phyloP scores from a whole-genome alignment of 163 green algal genomes.

The Trebouxiophyceae sp. region DNA sequence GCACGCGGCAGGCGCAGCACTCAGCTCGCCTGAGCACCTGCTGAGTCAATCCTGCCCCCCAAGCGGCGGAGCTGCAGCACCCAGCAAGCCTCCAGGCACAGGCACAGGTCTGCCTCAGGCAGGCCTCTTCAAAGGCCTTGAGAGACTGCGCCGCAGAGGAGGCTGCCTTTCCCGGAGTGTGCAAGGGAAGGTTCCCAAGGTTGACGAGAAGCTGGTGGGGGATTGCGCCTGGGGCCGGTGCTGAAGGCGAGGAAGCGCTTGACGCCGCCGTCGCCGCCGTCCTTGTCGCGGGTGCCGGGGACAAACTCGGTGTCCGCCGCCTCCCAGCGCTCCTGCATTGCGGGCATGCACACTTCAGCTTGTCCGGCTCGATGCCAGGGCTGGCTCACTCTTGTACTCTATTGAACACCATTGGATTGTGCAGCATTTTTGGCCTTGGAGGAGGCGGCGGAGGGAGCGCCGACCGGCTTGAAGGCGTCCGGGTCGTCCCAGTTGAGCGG shows the following conservation, averaged over 20 bases:
- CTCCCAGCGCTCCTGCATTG: conserved; percentile 8
- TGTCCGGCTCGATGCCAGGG: no score
- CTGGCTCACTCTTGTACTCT: no score
- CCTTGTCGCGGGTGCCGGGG: background rate
- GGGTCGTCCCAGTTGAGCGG: conserved; percentile 18
- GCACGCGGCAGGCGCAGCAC: background rate
- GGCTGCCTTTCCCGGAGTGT: background rate
- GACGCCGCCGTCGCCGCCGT: background rate
- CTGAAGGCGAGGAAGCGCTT: conserved; percentile 16
- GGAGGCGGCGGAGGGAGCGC: background rate
- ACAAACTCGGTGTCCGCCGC: background rate
- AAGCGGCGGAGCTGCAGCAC: background rate
- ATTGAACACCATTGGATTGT: background rate
- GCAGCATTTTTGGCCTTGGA: background rate
- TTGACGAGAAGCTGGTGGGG: background rate
- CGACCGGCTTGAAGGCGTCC: conserved; percentile 28
- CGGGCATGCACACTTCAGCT: no score
- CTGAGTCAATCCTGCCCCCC: background rate
- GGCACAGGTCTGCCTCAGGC: no score
- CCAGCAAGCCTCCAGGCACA: background rate
- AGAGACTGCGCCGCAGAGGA: no score
- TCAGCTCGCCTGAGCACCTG: background rate
- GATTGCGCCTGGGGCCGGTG: background rate
- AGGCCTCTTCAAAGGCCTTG: no score
- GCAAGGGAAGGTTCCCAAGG: background rate